A percentile compares a stretch with the other conserved stretches of the same genome.
Conservation (phyloP, 768 basidiomycete genomes). For the Chalciporus sphaerocephalus region DNA sequence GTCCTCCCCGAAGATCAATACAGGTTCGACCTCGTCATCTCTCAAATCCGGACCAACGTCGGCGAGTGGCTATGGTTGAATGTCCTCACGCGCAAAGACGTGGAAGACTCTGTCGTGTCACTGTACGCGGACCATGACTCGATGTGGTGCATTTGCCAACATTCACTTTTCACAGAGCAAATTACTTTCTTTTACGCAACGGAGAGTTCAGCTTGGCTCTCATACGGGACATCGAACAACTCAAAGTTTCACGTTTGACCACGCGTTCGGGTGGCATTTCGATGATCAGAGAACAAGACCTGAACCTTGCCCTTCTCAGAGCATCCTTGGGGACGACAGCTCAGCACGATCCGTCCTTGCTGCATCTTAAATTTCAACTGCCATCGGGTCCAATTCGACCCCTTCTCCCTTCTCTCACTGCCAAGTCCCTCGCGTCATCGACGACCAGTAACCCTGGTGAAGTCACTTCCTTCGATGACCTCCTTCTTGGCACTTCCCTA, state of each 20-base stretch:
- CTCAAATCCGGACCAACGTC: conserved; percentile 71
- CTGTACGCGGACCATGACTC: conserved; percentile 48
- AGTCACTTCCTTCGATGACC: conserved; percentile 58
- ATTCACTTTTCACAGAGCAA: conserved; percentile 48
- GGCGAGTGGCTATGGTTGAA: conserved; percentile 95
- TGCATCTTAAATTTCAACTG: conserved; percentile 68
- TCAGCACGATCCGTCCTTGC: conserved; percentile 76
- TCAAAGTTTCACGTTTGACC: conserved; percentile 75
- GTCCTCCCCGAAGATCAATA: conserved; percentile 75
- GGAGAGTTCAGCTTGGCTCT: conserved; percentile 83
- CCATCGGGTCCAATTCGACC: conserved; percentile 81
- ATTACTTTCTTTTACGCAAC: conserved; percentile 85
- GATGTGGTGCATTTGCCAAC: conserved; percentile 8
- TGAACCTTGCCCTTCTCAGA: conserved; percentile 81
- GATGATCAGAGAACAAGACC: conserved; percentile 87
- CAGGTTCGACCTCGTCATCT: conserved; percentile 68
- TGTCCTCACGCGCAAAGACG: conserved; percentile 77
- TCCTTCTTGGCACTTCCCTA: conserved; percentile 76
- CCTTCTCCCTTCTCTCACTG: conserved; percentile 67
- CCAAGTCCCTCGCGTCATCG: conserved; percentile 39
- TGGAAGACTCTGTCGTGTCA: conserved; percentile 80
- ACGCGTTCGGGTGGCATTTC: conserved; percentile 58
- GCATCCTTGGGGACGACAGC: conserved; percentile 86
- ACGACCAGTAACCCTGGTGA: conserved; percentile 35
- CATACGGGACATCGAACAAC: conserved; percentile 80